Conservation (phyloP, 148 eudicot genomes). For the Chenopodium formosanum region DNA sequence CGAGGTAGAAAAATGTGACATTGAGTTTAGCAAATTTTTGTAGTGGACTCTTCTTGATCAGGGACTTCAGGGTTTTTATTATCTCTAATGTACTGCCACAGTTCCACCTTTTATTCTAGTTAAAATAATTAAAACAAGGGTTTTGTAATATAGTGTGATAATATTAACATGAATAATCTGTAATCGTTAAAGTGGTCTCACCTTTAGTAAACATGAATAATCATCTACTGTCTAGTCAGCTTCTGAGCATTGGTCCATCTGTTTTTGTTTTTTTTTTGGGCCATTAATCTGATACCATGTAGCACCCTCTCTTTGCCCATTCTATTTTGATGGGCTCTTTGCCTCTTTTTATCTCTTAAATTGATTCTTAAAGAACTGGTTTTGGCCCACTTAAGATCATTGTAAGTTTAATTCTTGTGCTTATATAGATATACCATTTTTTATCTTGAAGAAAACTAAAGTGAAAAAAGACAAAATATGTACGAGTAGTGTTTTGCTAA, state of each 20-base stretch:
- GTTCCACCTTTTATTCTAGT: not conserved
- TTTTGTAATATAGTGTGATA: not conserved
- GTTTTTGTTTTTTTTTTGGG: constrained; percentile 17
- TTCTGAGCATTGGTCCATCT: constrained; percentile 21
- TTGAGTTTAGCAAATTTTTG: not conserved
- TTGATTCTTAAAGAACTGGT: constrained; percentile 1
- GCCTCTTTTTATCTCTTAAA: constrained; percentile 16
- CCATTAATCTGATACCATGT: constrained; percentile 13
- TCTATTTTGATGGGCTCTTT: constrained; percentile 6
- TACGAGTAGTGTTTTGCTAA: too few species aligned
- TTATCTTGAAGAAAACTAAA: not conserved
- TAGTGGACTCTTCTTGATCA: not conserved
- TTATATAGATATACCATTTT: not conserved
- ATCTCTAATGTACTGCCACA: not conserved
- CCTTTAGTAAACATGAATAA: not conserved
- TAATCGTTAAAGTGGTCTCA: not conserved
- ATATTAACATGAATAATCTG: not conserved
- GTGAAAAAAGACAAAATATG: too few species aligned
- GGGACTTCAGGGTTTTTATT: not conserved
- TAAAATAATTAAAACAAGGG: not conserved
- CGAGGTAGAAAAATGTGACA: not conserved
- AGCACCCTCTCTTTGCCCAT: constrained; percentile 24
- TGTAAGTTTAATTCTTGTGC: not conserved
- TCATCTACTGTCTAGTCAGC: constrained; percentile 2
- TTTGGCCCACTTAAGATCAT: not conserved